Evolutionary conservation across 441 rosid species (phyloP), one percentile per base, ranked within the genome.

Genomic region (Arabidopsis lyrata): DNA sequence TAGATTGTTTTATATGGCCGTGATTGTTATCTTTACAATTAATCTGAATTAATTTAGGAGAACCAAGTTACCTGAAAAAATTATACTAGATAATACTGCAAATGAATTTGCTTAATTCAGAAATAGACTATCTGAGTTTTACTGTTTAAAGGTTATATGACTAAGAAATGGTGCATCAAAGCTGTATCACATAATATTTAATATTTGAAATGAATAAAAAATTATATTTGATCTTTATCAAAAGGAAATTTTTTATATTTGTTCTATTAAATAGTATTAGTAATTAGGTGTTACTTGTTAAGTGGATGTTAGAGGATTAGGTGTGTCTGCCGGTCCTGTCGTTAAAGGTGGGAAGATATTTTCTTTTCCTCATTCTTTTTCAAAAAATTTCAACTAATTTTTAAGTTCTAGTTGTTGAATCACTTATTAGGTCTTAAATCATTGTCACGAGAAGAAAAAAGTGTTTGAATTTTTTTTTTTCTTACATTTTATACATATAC

Each of bases 281-380:
- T 71, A 77, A 65, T 71, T 71, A 42, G 76, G 72, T 77, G 68
- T 49, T 58, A 42, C 62, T 24, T 61, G 67, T 49, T 77, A 32
- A 66, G 73, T 64, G 58, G 80, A 58, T 59, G 57, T 72, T 59
- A 71, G 44, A 66, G 52, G 69, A 72, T 77, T 77, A 71, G 80
- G 77, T 77, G 77, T 60, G 77, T 59, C 77, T 72, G 72, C 77
- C 77, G 38, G 80, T 72, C 73, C 52, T 55, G 20, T 77, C 73
- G 68, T 77, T 72, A 65, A 66, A 41, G 64, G 63, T 77, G 6
- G 9, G 68, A 66, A 42, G 73, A 66, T 42, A 59, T 41, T 71
- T 70, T 70, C 22, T 71, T 64, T 42, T 48, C 35, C 39, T 64
- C 59, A 29, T 62, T 27, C 2, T 24, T 49, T 49, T 66, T 58